Conservation (phyloP, 2,329 filamentous ascomycete genomes). For the Fusarium foetens region DNA sequence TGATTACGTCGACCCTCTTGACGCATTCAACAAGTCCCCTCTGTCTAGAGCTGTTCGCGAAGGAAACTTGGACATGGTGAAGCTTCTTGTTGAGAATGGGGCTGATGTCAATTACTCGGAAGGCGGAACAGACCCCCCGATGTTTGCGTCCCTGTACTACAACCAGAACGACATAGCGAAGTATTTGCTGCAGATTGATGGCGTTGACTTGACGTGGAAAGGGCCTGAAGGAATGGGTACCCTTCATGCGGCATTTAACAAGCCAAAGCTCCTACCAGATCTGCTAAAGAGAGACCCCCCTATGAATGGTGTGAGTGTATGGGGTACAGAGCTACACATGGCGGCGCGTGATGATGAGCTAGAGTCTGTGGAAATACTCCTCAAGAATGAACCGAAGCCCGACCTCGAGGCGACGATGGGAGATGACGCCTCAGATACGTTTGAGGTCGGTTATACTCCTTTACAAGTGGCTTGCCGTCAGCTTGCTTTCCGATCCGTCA, state of each 20-base stretch:
- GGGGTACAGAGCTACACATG: background rate
- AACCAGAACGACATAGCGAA: fast-evolving
- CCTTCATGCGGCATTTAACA: background rate
- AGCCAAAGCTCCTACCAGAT: background rate
- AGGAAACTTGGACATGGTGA: background rate
- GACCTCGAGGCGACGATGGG: background rate
- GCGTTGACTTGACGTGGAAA: background rate
- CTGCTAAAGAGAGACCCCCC: background rate
- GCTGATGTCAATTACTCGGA: background rate
- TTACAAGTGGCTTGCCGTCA: background rate
- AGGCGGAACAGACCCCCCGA: background rate
- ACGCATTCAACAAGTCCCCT: background rate
- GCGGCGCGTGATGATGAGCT: background rate
- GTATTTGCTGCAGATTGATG: background rate
- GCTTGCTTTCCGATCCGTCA: background rate
- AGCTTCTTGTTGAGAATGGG: background rate
- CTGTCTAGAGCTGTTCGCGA: background rate
- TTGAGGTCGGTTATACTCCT: background rate
- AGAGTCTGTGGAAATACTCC: background rate
- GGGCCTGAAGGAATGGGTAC: background rate
- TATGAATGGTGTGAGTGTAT: background rate
- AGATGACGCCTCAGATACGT: background rate
- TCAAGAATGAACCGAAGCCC: background rate
- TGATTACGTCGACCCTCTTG: background rate
- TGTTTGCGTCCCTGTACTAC: background rate